Evolutionary conservation across 768 basidiomycete species (phyloP), one percentile per base, ranked within the genome.

Genomic region (Obba rivulosa): DNA sequence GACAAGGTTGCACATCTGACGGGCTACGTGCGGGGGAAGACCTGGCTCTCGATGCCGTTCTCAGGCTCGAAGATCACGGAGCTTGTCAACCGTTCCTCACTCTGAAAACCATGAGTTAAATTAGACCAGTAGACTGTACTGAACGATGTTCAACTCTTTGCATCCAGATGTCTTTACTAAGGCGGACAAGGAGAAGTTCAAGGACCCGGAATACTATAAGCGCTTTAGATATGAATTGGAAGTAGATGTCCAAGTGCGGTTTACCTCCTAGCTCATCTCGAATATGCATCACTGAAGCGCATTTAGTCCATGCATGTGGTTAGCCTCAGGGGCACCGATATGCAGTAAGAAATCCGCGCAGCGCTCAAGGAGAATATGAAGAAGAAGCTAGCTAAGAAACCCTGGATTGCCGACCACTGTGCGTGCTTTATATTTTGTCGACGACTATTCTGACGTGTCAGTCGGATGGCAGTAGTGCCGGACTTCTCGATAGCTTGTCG

Each of bases 361-460:
- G 62, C 60, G 3, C 75, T 80, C 56, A 64, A 59, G 28, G 65
- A 66, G 37, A 62, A 68, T 34, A 82, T 83, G 78, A 41, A 66
- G 43, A 56, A 70, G 48, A 74, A 73, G 48, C 63, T 84, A 14
- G 70, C 67, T 11, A 75, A 75, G 57, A 81, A 75, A 55, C 79
- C 80, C 2, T 73, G 74, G 70, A 83, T 85, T 54, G 75, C 77
- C 8, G 75, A 82, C 34, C 66, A 79, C 40, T 50, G 79, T 80
- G 46, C 42, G 71, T 62, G 16, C 13, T 5, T 28, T n/a, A 13
- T 3, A 20, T 22, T 16, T 14, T 2, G 28, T 37, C n/a, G n/a
- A n/a, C 41, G 18, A 24, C 50, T 13, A 18, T 34, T 28, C 35
- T 34, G 31, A 49, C n/a, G 34, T 49, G 42, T 35, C 13, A 20